Base-by-base conservation (phyloP, 768 basidiomycete genomes). In the Lactifluus pinguis region DNA sequence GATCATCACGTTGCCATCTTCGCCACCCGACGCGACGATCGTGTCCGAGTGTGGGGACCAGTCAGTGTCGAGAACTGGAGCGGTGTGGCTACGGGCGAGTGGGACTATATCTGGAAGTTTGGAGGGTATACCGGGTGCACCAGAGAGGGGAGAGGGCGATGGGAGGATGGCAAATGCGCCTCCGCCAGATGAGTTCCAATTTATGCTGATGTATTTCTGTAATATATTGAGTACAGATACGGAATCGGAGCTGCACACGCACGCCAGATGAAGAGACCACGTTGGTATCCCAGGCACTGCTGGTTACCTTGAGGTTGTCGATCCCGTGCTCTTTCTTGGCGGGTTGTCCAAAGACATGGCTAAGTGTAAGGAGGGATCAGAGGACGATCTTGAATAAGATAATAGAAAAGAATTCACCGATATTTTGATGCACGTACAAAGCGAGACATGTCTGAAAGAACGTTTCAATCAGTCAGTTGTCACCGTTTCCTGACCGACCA, bases 231-330 rank as follows among this genome's bases (percentile, higher is more conserved):
- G 29, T 42, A 57, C 57, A 15, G 58, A 25, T 13, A 47, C 45
- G 42, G 14, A 6, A 55, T 56, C 59, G 54, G 49, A 25, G 59
- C 49, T 57, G 34, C 19, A 73, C 19, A 73, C 83, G 71, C 71
- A 92, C 89, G 48, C 80, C 85, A 65, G 92, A 93, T 11, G 92
- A 89, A 62, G 89, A 80, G 65, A 97, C 78, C 63, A 98, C 75
- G 72, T 98, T 95, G 48, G 95, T 98, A 72, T 98, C 95, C 93
- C 92, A 98, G 9, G 95, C 94, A 66, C 84, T 91, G 72, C 83
- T 86, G 52, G 90, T 87, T 17, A 92, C 80, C 72, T 93, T 93
- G 66, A 92, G 76, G 64, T 92, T 94, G 71, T 93, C 90, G 63
- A 86, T 73, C 21, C 81, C 76, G 66, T 89, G 78, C 71, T 92